Base-by-base conservation (phyloP, 106 monocot genomes). In the Triglochin maritima region DNA sequence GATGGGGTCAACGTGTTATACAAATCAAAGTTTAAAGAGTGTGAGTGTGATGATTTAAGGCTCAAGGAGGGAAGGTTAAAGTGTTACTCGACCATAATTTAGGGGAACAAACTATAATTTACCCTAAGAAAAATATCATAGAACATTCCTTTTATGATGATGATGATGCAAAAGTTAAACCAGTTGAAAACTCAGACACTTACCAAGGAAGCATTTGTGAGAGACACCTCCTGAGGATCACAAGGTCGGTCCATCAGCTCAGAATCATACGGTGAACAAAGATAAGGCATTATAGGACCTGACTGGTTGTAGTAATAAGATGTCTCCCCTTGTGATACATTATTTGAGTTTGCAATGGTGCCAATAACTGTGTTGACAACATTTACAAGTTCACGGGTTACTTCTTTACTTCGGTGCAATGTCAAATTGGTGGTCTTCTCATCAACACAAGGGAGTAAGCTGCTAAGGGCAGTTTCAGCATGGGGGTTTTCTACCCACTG, bases 211-310 rank as follows among this genome's bases (percentile, higher is more conserved):
- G 88, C 92, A 78, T 88, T 83, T 41, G 54, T 67, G 47, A 93
- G 63, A 41, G 92, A 75, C 59, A 86, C 88, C 71, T 93, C 88
- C 29, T 74, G 64, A 47, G 83, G 57, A 7, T 64, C 69, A 62
- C 92, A 93, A 2, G 59, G 67, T 16, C 63, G 76, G 46, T 64
- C 62, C 43, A 57, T 62, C 57, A 88, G 78, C 13, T 85, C 59
- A 41, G 81, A 72, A 71, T 93, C 83, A 44, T 83, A 88, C 3
- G 92, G 92, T 53, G 88, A 80, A 69, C 92, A 93, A 54, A 93
- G 81, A 74, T 60, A 70, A 9, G 92, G 92, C 77, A 91, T 68
- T 50, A 47, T 15, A 16, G 84, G 78, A 4, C 85, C 83, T n/a
- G 86, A 82, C n/a, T 88, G 85, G 60, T 83, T 83, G 77, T 83